Evolutionary conservation across 2,329 filamentous ascomycete species (phyloP).

Genomic region (Trichoderma harzianum): DNA sequence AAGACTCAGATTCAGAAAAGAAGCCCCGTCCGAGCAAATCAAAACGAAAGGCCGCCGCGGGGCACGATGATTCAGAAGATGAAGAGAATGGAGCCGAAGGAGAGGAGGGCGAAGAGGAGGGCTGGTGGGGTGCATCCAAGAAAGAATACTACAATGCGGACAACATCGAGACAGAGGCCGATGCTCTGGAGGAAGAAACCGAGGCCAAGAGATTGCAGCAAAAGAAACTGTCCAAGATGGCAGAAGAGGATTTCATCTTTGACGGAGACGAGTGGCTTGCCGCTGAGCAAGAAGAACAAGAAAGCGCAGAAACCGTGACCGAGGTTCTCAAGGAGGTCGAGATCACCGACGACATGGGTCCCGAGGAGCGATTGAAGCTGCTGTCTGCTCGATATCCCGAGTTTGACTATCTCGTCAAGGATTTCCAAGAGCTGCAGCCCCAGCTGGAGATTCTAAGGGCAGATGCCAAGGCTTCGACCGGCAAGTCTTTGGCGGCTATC

Average conservation of each 20-base stretch:
- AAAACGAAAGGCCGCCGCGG: slow-evolving; percentile 24
- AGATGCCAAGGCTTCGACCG: slow-evolving; percentile 51
- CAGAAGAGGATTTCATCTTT: slow-evolving; percentile 88
- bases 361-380: slow-evolving; percentile 71
- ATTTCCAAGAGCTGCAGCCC: slow-evolving; percentile 71
- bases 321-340: slow-evolving; percentile 83
- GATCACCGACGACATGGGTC: slow-evolving; percentile 73
- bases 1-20: slow-evolving; percentile 47
- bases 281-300: slow-evolving; percentile 48
- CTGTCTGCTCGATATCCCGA: slow-evolving; percentile 84
- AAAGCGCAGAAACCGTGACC: slow-evolving; percentile 63
- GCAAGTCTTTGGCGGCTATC: slow-evolving; percentile 57
- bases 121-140: slow-evolving; percentile 83
- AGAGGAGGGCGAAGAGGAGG: slow-evolving; percentile 57
- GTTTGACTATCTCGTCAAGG: slow-evolving; percentile 79
- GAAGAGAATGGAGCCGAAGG: slow-evolving; percentile 53
- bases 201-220: slow-evolving; percentile 86
- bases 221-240: slow-evolving; percentile 86
- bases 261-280: slow-evolving; percentile 84
- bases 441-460: slow-evolving; percentile 57
- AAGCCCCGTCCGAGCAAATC: slow-evolving; percentile 15
- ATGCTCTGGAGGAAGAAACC: slow-evolving; percentile 83
- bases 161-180: slow-evolving; percentile 58
- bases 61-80: slow-evolving; percentile 42
- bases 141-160: slow-evolving; percentile 94